phyloP scores from a whole-genome alignment of 768 basidiomycete species.

The Russula sp. region DNA sequence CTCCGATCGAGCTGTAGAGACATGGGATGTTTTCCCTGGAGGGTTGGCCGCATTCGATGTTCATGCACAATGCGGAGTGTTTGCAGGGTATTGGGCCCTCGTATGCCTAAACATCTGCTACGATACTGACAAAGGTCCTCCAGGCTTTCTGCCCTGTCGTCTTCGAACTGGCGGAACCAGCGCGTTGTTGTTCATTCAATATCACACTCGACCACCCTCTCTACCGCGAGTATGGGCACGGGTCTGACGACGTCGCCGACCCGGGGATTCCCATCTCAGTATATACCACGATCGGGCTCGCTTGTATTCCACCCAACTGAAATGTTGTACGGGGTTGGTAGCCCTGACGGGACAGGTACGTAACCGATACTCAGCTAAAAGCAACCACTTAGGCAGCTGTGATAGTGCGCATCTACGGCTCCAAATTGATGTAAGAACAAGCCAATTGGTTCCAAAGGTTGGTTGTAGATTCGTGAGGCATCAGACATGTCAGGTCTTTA shows the following conservation, averaged over 20 bases:
- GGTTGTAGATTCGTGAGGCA: not conserved
- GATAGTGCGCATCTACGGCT: constrained; percentile 21
- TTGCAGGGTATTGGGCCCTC: constrained; percentile 59
- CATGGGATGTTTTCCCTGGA: constrained; percentile 56
- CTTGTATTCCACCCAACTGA: constrained; percentile 79
- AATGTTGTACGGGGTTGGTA: constrained; percentile 73
- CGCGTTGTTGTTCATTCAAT: constrained; percentile 55
- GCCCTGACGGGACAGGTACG: constrained; percentile 54
- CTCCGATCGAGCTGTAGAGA: constrained; percentile 46
- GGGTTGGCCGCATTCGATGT: constrained; percentile 84
- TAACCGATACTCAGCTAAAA: not conserved
- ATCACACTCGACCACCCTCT: constrained; percentile 33
- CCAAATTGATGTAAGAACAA: constrained; percentile 16
- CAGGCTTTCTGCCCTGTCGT: constrained; percentile 43
- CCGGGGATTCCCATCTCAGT: constrained; percentile 48
- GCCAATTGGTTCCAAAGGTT: not conserved
- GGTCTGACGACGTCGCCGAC: constrained; percentile 49
- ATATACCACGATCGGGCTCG: constrained; percentile 54
- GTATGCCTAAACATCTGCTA: not conserved
- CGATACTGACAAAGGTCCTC: not conserved
- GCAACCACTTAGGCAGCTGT: not conserved
- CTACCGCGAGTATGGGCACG: constrained; percentile 44
- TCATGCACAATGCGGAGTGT: constrained; percentile 74
- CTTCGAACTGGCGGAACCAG: constrained; percentile 59
- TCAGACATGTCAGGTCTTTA: constrained; percentile 4